phyloP scores from a whole-genome alignment of 2,329 filamentous ascomycete species.

The Cadophora malorum region DNA sequence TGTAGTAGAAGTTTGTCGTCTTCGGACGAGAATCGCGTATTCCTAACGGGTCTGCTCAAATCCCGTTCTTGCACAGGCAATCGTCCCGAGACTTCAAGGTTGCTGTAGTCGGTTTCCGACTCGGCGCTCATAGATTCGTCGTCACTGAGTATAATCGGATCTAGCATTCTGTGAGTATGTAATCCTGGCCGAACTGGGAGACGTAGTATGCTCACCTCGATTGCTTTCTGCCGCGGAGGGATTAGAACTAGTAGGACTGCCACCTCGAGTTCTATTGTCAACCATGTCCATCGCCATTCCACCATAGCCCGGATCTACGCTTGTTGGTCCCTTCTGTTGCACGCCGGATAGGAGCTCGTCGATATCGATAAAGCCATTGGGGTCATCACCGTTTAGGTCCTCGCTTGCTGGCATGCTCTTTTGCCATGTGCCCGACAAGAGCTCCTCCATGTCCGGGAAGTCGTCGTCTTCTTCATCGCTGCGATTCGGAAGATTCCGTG shows the following conservation, averaged over 20 bases:
- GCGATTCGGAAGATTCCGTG: conserved; percentile 27
- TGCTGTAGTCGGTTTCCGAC: too few relatives aligned
- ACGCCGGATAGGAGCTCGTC: conserved; percentile 29
- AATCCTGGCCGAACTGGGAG: too few relatives aligned
- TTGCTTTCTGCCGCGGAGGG: conserved; percentile 23
- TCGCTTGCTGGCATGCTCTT: conserved; percentile 20
- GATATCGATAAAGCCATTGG: conserved; percentile 29
- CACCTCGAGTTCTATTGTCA: conserved; percentile 28
- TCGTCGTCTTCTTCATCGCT: conserved; percentile 16
- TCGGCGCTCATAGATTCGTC: too few relatives aligned
- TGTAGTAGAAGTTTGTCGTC: conserved; percentile 32
- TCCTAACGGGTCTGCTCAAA: conserved; percentile 28
- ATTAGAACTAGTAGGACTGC: conserved; percentile 25
- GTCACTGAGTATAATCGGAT: too few relatives aligned
- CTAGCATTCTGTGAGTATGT: too few relatives aligned
- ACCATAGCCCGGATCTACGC: conserved; percentile 24
- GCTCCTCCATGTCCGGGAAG: conserved; percentile 27
- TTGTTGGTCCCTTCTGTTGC: conserved; percentile 30
- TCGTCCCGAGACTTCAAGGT: conserved; percentile 17
- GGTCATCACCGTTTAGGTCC: conserved; percentile 20
- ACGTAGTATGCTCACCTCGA: too few relatives aligned
- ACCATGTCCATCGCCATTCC: conserved; percentile 21
- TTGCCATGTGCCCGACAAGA: conserved; percentile 25
- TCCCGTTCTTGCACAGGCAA: conserved; percentile 29
- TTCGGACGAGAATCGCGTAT: conserved; percentile 28